phyloP scores from a whole-genome alignment of 1,284 basidiomycete genomes.

The Cryptococcus neoformans region DNA sequence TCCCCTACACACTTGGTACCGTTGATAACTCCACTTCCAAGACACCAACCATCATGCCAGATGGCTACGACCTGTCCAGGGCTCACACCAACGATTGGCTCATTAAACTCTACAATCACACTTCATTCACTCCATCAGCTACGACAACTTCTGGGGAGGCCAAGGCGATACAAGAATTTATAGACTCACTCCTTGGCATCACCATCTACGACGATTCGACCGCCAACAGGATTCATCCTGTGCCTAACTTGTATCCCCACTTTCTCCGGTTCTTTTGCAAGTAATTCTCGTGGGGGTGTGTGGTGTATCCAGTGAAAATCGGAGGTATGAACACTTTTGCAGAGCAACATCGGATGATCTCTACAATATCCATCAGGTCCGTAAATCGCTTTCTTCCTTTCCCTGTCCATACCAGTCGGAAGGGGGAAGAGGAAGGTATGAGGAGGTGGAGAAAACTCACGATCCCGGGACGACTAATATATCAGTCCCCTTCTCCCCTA shows the following conservation, averaged over 20 bases:
- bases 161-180: slow-evolving; percentile 7
- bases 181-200: slow-evolving; percentile 13
- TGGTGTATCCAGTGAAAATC: slow-evolving; percentile 71
- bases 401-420: neutral
- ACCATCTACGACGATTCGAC: neutral
- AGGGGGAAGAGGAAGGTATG: slow-evolving; percentile 37
- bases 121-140: slow-evolving; percentile 14
- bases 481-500: slow-evolving; percentile 53
- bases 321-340: slow-evolving; percentile 51
- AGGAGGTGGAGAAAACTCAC: slow-evolving; percentile 52
- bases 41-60: slow-evolving; percentile 71
- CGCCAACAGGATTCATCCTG: slow-evolving; percentile 57
- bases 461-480: slow-evolving; percentile 72
- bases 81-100: slow-evolving; percentile 67
- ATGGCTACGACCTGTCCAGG: slow-evolving; percentile 75
- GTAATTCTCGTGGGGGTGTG: slow-evolving; percentile 51
- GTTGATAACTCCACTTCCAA: slow-evolving; percentile 76
- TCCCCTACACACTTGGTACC: slow-evolving; percentile 24
- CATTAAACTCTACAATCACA: slow-evolving; percentile 54
- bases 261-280: slow-evolving; percentile 42
- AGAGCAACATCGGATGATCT: slow-evolving; percentile 64
- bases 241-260: slow-evolving; percentile 68
- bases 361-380: slow-evolving; percentile 44
- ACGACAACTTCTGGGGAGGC: slow-evolving; percentile 25
- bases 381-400: neutral